Evolutionary conservation across 2,329 filamentous ascomycete species (phyloP).

Genomic region (Aspergillus terreus): DNA sequence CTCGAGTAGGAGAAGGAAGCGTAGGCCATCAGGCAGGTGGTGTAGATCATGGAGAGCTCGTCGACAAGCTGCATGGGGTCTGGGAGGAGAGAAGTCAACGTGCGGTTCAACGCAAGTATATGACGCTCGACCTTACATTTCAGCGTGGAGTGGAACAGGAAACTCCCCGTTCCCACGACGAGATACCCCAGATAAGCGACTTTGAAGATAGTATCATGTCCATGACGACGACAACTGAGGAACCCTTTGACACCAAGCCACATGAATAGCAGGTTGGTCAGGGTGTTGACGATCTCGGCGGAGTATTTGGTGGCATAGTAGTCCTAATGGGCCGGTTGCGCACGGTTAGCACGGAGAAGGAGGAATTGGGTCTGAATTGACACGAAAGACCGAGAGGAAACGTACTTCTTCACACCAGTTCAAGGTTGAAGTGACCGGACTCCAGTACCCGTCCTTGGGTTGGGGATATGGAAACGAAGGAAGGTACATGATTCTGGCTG

Average conservation of each 20-base stretch:
- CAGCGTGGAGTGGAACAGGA: conserved; percentile 61
- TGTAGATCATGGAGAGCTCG: conserved; percentile 70
- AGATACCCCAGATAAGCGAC: conserved; percentile 63
- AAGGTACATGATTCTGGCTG: conserved; percentile 25
- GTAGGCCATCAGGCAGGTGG: conserved; percentile 66
- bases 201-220: conserved; percentile 72
- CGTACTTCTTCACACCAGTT: conserved; percentile 78
- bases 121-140: conserved; percentile 48
- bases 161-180: conserved; percentile 58
- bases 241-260: conserved; percentile 74
- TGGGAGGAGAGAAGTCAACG: conserved; percentile 29
- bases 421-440: conserved; percentile 65
- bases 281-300: conserved; percentile 73
- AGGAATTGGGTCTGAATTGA: not conserved
- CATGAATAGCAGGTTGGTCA: conserved; percentile 81
- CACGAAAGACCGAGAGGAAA: not conserved
- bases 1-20: conserved; percentile 72
- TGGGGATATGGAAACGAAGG: conserved; percentile 43
- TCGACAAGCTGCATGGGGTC: conserved; percentile 70
- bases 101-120: not conserved
- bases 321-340: conserved; percentile 49
- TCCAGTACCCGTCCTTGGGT: conserved; percentile 59
- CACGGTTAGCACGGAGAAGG: conserved; percentile 4
- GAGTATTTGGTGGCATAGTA: conserved; percentile 72
- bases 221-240: conserved; percentile 65